These are phyloP conservation scores for Coemansia sp. DNA, from an alignment of 192 early-diverging fungal genomes.

Conservation along the genomic window DNA sequence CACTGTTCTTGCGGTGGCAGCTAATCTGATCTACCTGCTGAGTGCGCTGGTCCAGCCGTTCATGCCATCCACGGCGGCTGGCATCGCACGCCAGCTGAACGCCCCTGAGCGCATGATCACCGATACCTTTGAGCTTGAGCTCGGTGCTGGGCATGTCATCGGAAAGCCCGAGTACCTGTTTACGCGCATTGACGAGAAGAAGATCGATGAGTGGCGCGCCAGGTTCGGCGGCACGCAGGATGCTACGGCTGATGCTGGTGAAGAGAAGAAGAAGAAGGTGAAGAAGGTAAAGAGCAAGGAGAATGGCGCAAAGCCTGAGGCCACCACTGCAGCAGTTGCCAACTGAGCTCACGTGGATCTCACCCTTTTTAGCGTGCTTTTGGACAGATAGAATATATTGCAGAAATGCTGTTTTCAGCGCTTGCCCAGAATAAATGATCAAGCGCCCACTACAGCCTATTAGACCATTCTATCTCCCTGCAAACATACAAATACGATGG, in stretches of 20 bases:
- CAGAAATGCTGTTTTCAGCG: too few species aligned
- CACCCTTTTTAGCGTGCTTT: not conserved
- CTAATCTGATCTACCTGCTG: conserved; percentile 90
- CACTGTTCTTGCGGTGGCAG: conserved; percentile 76
- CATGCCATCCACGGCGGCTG: conserved; percentile 84
- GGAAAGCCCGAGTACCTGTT: conserved; percentile 92
- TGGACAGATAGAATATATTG: too few species aligned
- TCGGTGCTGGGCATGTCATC: conserved; percentile 80
- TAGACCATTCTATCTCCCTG: too few species aligned
- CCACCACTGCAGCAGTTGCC: too few species aligned
- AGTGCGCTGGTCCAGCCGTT: conserved; percentile 85
- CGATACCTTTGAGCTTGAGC: conserved; percentile 73
- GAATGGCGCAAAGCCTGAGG: not conserved
- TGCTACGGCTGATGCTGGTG: not conserved
- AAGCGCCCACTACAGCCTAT: too few species aligned
- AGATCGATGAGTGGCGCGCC: conserved; percentile 71
- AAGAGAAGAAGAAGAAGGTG: conserved; percentile 2
- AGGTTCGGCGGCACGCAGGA: conserved; percentile 72
- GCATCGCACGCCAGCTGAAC: conserved; percentile 83
- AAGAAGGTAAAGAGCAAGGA: conserved; percentile 5
- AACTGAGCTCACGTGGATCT: not conserved
- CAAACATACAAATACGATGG: too few species aligned
- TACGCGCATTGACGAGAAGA: conserved; percentile 81
- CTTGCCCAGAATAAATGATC: too few species aligned
- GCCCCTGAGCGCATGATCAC: conserved; percentile 75